Evolutionary conservation across 768 basidiomycete species (phyloP), one percentile per base, ranked within the genome.

Genomic region (Hygrocybe coccinea): DNA sequence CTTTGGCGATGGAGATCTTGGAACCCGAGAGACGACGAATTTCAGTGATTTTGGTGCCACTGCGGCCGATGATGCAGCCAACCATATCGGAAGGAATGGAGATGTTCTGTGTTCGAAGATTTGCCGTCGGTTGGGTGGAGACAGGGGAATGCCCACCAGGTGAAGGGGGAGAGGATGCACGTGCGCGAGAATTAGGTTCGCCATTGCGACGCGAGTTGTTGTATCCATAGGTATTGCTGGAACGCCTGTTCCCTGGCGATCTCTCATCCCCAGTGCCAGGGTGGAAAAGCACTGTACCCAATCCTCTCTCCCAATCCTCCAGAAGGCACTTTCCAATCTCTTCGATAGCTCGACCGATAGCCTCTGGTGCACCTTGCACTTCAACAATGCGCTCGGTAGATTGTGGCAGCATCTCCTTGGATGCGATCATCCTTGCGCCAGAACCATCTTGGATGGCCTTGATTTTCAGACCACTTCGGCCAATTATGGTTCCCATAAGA

Each of bases 81-180:
- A 99, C 97, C 97, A 99, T 99, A 76, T 99, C 97, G 60, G 90
- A 91, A 36, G 97, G 97, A 66, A 99, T 98, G 63, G 97, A 95
- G 63, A 99, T 98, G 73, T 95, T 97, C 75, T 99, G 97, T 9
- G 97, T 98, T 60, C 95, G 89, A 61, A 98, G 80, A 71, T 95
- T 95, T 47, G 89, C 80, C 33, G 83, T 76, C 25, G 79, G 80
- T 62, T 79, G 83, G 59, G 78, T 68, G 50, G 82, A 76, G 34
- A 77, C 70, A 39, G 82, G 78, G 34, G 80, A 77, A 62, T 77
- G 70, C 36, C 74, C 59, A 41, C 71, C 66, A 24, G 78, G 76
- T 17, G 79, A 79, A 17, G 66, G 69, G 39, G 78, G 73, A 34
- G 84, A 78, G 36, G 84, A 77, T 58, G 74, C 67, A 55, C 79